Conservation (phyloP, 192 early-diverging fungal genomes). For the Hyaloraphidium curvatum region DNA sequence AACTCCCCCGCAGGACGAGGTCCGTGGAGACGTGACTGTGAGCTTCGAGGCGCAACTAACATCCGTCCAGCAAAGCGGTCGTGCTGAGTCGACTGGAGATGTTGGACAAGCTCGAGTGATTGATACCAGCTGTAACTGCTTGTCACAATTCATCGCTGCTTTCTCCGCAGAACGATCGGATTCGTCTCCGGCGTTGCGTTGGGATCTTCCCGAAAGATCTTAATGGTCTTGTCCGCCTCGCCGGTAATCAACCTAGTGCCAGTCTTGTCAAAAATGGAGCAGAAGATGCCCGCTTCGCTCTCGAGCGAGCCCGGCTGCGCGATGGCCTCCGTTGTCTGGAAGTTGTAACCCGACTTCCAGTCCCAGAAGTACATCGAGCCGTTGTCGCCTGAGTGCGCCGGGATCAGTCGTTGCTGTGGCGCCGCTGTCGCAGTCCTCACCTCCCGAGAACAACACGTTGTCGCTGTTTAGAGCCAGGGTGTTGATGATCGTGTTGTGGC, state of each 20-base stretch:
- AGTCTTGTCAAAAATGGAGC: conserved; percentile 85
- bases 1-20: no score
- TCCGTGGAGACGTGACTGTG: no score
- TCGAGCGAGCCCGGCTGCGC: conserved; percentile 93
- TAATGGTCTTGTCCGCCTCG: conserved; percentile 98
- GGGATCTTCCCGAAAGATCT: conserved; percentile 86
- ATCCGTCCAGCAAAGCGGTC: no score
- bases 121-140: no score
- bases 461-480: conserved; percentile 74
- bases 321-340: conserved; percentile 70
- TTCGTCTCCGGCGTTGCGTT: conserved; percentile 22
- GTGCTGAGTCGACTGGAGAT: no score
- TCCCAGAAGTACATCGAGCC: conserved; percentile 95
- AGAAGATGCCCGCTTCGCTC: conserved; percentile 88
- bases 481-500: conserved; percentile 77
- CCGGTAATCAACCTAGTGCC: conserved; percentile 90
- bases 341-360: conserved; percentile 87
- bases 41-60: no score
- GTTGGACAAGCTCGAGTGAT: no score
- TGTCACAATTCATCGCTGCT: no score
- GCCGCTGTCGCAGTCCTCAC: conserved; percentile 15
- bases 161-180: no score
- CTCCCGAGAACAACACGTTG: conserved; percentile 85
- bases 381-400: conserved; percentile 55
- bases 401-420: conserved; percentile 4